These are phyloP conservation scores for Populus alba DNA, from an alignment of 345 rosid genomes.

Conservation along the genomic window DNA sequence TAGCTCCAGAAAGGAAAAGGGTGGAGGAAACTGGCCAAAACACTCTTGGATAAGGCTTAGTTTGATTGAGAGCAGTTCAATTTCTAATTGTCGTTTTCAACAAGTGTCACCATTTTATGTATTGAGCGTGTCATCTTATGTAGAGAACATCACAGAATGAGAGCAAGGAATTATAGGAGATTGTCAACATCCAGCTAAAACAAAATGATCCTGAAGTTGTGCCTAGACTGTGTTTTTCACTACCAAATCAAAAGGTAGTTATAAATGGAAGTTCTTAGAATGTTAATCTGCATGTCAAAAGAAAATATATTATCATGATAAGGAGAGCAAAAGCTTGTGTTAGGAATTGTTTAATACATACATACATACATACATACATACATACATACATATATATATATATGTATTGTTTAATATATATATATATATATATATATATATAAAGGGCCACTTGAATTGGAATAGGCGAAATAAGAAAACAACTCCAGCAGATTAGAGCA, in stretches of 20 bases:
- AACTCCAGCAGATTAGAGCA: background rate
- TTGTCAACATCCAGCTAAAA: background rate
- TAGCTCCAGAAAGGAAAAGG: background rate
- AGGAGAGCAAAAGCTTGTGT: background rate
- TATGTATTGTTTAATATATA: too few relatives aligned
- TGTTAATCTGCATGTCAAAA: background rate
- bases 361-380: too few relatives aligned
- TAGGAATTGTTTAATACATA: background rate
- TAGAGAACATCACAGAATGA: background rate
- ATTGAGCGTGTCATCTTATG: background rate
- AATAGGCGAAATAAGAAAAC: background rate
- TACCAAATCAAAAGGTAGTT: background rate
- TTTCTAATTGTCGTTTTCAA: background rate
- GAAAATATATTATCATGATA: background rate
- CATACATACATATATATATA: too few relatives aligned
- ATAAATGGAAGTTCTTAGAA: background rate
- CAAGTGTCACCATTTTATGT: background rate
- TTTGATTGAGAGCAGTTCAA: background rate
- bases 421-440: background rate
- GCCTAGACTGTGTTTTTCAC: background rate
- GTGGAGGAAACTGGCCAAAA: background rate
- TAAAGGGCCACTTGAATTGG: background rate
- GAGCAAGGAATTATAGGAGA: background rate
- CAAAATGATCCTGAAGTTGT: background rate
- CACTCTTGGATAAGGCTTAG: background rate